A percentile compares a stretch with the other conserved stretches of the same genome.
Evolutionary conservation across 2,329 filamentous ascomycete genomes (phyloP).

Genomic region (Intubia oerlemansii): DNA sequence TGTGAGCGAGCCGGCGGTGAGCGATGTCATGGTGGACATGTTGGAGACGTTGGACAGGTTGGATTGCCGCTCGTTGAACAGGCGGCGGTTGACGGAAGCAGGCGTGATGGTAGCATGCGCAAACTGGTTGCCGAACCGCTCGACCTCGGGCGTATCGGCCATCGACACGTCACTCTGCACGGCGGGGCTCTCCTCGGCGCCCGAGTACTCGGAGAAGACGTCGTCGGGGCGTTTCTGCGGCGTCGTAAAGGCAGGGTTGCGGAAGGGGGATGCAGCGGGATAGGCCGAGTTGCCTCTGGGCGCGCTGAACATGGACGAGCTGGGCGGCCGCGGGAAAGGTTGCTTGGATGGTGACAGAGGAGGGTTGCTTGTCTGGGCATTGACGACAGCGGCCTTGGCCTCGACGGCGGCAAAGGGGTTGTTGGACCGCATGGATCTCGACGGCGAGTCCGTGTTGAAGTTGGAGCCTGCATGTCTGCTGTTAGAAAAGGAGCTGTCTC

Average conservation of each 20-base stretch:
- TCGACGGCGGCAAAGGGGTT: conserved; percentile 11
- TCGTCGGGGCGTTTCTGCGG: conserved; percentile 36
- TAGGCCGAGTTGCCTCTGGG: conserved; percentile 19
- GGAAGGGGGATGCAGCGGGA: conserved; percentile 31
- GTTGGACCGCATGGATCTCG: conserved; percentile 6
- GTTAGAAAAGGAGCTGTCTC: too few species aligned
- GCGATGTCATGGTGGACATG: too few species aligned
- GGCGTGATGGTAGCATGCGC: conserved; percentile 24
- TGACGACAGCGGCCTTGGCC: background rate
- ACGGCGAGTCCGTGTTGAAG: conserved; percentile 10
- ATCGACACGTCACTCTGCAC: conserved; percentile 32
- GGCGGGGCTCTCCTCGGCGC: conserved; percentile 38
- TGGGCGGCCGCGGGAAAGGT: conserved; percentile 16
- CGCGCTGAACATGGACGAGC: conserved; percentile 25
- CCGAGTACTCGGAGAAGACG: conserved; percentile 31
- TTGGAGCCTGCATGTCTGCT: too few species aligned
- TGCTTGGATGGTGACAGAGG: conserved; percentile 11
- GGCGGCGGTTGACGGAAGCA: conserved; percentile 12
- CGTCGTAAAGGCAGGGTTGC: conserved; percentile 43
- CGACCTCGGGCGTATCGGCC: conserved; percentile 28
- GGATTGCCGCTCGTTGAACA: conserved; percentile 6
- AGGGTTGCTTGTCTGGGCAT: background rate
- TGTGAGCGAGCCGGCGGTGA: too few species aligned
- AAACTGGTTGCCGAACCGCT: conserved; percentile 19
- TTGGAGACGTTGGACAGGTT: too few species aligned